Evolutionary conservation across 2,329 filamentous ascomycete genomes (phyloP), one percentile per base, ranked within the genome.

Genomic region (Calycina marina): DNA sequence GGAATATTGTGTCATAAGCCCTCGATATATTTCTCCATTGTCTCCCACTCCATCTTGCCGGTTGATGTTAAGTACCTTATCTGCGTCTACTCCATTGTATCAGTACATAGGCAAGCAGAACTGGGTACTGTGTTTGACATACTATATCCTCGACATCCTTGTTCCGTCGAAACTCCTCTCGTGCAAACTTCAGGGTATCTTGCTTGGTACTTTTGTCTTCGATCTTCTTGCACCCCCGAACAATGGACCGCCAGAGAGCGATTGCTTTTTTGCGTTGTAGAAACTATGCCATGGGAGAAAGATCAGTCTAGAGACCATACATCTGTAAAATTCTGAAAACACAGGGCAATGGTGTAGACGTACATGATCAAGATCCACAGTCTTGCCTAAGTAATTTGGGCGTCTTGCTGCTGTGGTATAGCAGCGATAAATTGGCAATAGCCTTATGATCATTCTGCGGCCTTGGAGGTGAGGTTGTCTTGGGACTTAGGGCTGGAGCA

Each of bases 31-130:
- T 64, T 57, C 54, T 66, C 69, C 65, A 75, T 73, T 32, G 52
- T 60, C 44, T 77, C 68, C 71, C 72, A 77, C 48, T 77, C 66
- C 15, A 69, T 72, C 56, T 72, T 76, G 32, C 72, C 72, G 3
- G 66, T 75, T 6, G 71, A 74, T 36, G 76, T 52, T 22, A 77
- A 61, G 50, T 76, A 77, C 36, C 67, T 62, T 41, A 76, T 70
- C 45, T 77, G 72, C 41, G 56, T 54, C 69, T 72, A 38, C 9
- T 6, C 30, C n/a, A 4, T 10, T 32, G 18, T 13, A 18, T 33
- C 25, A 33, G 18, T 31, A 17, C 12, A 16, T 16, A 14, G 12
- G 13, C 13, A 16, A 25, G 11, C 3, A 14, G 17, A 20, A 20
- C 9, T 4, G 10, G n/a, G 6, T 10, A 22, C 11, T 16, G 24